Conservation (phyloP, 139 green algal species). For the Zygnema cylindricum region DNA sequence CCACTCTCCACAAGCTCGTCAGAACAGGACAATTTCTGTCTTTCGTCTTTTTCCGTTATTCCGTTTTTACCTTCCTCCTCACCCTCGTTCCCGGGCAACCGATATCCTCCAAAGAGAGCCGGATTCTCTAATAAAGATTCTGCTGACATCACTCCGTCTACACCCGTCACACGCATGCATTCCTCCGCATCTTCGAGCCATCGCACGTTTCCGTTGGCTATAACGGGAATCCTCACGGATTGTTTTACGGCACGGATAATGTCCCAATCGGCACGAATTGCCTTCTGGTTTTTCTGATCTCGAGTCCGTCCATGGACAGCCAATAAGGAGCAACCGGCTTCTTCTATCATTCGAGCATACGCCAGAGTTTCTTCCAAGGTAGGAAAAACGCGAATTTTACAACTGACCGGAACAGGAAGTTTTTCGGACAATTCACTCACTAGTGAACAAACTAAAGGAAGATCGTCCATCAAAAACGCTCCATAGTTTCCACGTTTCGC, state of each 20-base stretch:
- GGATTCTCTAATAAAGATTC: conserved; percentile 68
- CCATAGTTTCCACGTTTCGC: conserved; percentile 66
- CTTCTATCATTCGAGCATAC: conserved; percentile 93
- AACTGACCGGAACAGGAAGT: conserved; percentile 51
- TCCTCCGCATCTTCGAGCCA: conserved; percentile 52
- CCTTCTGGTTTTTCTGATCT: conserved; percentile 83
- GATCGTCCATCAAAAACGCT: conserved; percentile 72
- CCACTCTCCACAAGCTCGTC: no score
- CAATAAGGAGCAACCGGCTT: conserved; percentile 82
- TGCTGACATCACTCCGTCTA: conserved; percentile 65
- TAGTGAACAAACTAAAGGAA: conserved; percentile 55
- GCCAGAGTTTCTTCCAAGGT: conserved; percentile 81
- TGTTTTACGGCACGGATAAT: conserved; percentile 74
- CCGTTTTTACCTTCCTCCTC: neutral
- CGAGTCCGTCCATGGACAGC: conserved; percentile 93
- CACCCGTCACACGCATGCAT: conserved; percentile 64
- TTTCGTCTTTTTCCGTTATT: neutral
- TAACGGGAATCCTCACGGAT: conserved; percentile 62
- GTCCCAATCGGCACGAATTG: conserved; percentile 80
- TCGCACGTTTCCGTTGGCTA: conserved; percentile 69
- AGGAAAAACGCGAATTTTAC: conserved; percentile 87
- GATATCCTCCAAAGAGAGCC: conserved; percentile 60
- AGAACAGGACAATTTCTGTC: no score
- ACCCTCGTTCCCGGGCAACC: neutral
- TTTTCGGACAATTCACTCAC: conserved; percentile 32